These are phyloP conservation scores for Pugionium dolabratum DNA, from an alignment of 345 rosid species.

Conservation along the genomic window DNA sequence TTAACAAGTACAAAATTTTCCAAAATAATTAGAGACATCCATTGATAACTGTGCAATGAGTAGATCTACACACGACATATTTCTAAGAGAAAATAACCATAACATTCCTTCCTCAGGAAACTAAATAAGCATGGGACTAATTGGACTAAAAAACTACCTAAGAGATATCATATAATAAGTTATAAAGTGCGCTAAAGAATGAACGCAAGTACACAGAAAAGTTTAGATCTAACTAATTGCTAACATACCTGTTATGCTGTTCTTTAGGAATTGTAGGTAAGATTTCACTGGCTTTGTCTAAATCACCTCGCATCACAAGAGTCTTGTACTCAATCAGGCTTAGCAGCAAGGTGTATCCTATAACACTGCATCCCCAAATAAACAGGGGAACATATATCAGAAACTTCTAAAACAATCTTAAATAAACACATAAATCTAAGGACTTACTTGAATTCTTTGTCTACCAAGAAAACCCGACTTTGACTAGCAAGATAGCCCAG, in stretches of 20 bases:
- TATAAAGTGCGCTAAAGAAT: conserved; percentile 8
- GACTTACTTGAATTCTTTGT: conserved; percentile 97
- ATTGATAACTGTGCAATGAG: conserved; percentile 3
- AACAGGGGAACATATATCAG: conserved; percentile 20
- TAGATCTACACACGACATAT: conserved; percentile 8
- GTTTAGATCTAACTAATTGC: conserved; percentile 20
- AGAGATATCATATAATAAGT: conserved; percentile 11
- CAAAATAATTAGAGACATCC: not conserved
- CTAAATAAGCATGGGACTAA: not conserved
- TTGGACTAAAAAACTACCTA: conserved; percentile 11
- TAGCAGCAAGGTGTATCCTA: conserved; percentile 82
- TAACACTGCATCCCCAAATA: conserved; percentile 52
- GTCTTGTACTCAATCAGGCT: conserved; percentile 95
- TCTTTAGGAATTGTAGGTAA: conserved; percentile 87
- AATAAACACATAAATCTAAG: conserved; percentile 9
- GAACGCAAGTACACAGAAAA: not conserved
- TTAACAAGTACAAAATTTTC: no score
- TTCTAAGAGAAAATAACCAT: not conserved
- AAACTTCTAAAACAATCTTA: conserved; percentile 24
- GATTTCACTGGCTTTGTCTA: conserved; percentile 73
- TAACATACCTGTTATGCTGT: conserved; percentile 70
- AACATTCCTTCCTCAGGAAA: conserved; percentile 1
- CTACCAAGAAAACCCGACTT: conserved; percentile 95
- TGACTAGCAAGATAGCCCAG: conserved; percentile 97
- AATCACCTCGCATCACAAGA: conserved; percentile 93